Evolutionary conservation across 2,329 filamentous ascomycete species (phyloP).

Genomic region (Geosmithia putterillii): DNA sequence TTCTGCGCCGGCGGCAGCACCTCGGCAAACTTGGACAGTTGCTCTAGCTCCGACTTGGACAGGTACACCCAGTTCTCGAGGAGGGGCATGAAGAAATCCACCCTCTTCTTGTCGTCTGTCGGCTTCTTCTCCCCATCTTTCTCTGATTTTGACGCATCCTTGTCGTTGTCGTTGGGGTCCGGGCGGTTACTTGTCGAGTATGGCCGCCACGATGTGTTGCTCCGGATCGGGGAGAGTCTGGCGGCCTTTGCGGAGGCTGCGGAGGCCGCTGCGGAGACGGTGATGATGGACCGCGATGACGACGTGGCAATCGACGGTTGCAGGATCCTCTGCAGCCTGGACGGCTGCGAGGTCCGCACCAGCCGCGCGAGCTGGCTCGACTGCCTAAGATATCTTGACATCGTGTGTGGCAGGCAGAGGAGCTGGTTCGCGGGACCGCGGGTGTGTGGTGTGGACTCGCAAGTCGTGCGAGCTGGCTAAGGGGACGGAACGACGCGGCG

Average conservation of each 20-base stretch:
- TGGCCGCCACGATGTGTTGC: conserved; percentile 18
- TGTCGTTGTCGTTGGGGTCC: conserved; percentile 13
- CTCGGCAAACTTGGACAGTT: conserved; percentile 47
- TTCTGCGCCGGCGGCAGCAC: conserved; percentile 51
- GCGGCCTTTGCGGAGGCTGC: neutral
- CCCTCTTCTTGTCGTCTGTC: conserved; percentile 18
- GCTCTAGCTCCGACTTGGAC: conserved; percentile 31
- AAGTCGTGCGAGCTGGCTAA: no score
- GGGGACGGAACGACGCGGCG: no score
- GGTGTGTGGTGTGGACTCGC: conserved; percentile 6
- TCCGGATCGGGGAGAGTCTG: conserved; percentile 18
- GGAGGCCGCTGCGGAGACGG: no score
- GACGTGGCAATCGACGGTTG: conserved; percentile 18
- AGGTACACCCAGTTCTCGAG: conserved; percentile 35
- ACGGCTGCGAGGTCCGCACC: conserved; percentile 42
- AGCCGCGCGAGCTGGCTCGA: conserved; percentile 54
- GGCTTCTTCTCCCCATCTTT: conserved; percentile 15
- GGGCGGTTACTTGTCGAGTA: conserved; percentile 23
- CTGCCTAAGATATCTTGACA: conserved; percentile 56
- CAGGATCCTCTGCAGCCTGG: conserved; percentile 33
- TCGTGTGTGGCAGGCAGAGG: conserved; percentile 21
- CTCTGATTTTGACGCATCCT: neutral
- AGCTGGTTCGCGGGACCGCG: conserved; percentile 21
- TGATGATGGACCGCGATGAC: conserved; percentile 17
- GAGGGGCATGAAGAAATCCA: conserved; percentile 25